Conservation (phyloP, 2,329 filamentous ascomycete species). For the Periconia sp. region DNA sequence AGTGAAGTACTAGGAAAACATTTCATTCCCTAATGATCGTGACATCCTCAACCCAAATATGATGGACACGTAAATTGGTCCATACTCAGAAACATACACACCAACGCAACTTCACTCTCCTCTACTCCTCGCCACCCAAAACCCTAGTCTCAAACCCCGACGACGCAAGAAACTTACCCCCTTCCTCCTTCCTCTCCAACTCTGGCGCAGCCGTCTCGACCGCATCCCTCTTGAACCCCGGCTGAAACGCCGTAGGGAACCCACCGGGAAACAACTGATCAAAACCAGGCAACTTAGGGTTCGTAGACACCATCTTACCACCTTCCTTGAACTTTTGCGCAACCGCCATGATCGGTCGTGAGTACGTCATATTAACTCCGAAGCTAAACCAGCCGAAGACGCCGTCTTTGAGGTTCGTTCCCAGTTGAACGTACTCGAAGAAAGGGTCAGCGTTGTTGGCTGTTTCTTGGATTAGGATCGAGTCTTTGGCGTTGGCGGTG, state of each 20-base stretch:
- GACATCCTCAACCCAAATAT: no score
- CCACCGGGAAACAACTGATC: slow-evolving; percentile 1
- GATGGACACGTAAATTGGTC: no score
- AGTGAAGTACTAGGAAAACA: no score
- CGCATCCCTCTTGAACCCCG: background rate
- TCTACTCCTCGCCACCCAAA: no score
- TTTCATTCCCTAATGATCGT: no score
- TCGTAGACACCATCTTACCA: slow-evolving; percentile 2
- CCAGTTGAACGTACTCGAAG: slow-evolving; percentile 24
- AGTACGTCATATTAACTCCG: slow-evolving; percentile 19
- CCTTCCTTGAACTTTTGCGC: slow-evolving; percentile 3
- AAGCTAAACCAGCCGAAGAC: slow-evolving; percentile 28
- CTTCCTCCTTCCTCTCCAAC: background rate
- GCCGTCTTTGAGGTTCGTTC: slow-evolving; percentile 22
- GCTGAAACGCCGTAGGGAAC: slow-evolving; percentile 2
- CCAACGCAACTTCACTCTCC: no score
- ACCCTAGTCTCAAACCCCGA: no score
- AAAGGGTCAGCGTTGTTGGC: slow-evolving; percentile 26
- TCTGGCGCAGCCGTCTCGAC: background rate
- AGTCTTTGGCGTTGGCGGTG: slow-evolving; percentile 26
- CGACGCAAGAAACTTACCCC: background rate
- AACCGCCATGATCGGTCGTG: slow-evolving; percentile 1
- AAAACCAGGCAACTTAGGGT: background rate
- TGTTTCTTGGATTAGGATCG: slow-evolving; percentile 28
- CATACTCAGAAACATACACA: no score